Evolutionary conservation across 306 rosid genomes (phyloP).

Genomic region (Aeschynomene evenia): DNA sequence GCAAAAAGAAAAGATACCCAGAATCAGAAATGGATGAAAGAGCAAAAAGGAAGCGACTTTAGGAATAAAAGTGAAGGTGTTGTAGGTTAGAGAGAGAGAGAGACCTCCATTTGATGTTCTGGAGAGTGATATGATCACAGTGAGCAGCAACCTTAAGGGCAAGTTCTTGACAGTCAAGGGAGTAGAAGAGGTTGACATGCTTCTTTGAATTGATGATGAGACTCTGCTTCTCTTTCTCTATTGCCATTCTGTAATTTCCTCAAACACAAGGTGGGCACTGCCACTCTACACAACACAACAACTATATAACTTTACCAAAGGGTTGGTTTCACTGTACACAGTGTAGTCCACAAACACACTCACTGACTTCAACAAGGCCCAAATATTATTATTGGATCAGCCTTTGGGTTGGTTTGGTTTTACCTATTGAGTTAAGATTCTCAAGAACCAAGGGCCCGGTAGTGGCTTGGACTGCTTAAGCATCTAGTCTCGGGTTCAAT

Average conservation of each 20-base stretch:
- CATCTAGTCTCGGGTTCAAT: no score
- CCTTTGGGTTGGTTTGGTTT: no score
- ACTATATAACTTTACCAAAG: no score
- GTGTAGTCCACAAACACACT: no score
- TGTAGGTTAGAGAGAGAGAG: background rate
- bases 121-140: conserved; percentile 62
- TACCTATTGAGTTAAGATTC: no score
- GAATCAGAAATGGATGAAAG: background rate
- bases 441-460: no score
- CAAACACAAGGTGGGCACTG: background rate
- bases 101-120: conserved; percentile 91
- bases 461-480: no score
- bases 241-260: conserved; percentile 35
- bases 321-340: no score
- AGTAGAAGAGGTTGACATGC: conserved; percentile 75
- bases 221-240: conserved; percentile 4
- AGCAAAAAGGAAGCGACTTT: background rate
- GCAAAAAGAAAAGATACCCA: background rate
- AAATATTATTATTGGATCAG: no score
- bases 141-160: conserved; percentile 73
- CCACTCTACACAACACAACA: background rate
- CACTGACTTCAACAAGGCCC: no score
- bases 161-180: conserved; percentile 77
- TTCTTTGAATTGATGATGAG: conserved; percentile 45
- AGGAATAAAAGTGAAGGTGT: background rate